Percentiles rank a stretch among this genome's conserved stretches.
phyloP scores from a whole-genome alignment of 1,284 basidiomycete genomes.

The Cutaneotrichosporon cyanovorans region DNA sequence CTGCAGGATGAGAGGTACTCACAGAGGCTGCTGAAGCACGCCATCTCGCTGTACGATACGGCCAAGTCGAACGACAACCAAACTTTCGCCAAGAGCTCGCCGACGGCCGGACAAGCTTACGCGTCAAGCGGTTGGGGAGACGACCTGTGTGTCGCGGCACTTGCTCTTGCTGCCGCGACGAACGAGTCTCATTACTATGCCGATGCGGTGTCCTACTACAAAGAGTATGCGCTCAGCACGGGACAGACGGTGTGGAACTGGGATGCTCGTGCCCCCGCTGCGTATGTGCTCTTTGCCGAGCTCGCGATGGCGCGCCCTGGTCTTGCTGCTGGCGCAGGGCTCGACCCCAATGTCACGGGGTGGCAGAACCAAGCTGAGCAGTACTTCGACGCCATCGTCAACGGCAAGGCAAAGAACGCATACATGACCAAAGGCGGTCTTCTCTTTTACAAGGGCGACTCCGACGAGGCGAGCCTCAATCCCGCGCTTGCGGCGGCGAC shows the following conservation, averaged over 20 bases:
- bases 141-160: constrained; percentile 55
- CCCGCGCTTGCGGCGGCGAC: constrained; percentile 79
- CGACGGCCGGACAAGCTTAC: constrained; percentile 60
- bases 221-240: constrained; percentile 53
- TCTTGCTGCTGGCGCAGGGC: constrained; percentile 53
- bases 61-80: constrained; percentile 53
- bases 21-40: constrained; percentile 61
- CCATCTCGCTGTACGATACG: constrained; percentile 63
- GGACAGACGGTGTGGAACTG: constrained; percentile 70
- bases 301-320: constrained; percentile 48
- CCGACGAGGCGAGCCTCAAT: constrained; percentile 68
- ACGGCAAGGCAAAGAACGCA: constrained; percentile 52
- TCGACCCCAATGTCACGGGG: constrained; percentile 52
- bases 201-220: constrained; percentile 60
- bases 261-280: constrained; percentile 72
- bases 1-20: constrained; percentile 70
- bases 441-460: constrained; percentile 70
- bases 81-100: constrained; percentile 53
- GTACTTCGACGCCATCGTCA: constrained; percentile 68
- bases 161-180: constrained; percentile 67
- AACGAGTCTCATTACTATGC: constrained; percentile 56
- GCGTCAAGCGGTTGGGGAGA: constrained; percentile 56
- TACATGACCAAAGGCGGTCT: constrained; percentile 63
- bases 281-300: constrained; percentile 61
- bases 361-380: constrained; percentile 67